Conservation (phyloP, 2,329 filamentous ascomycete genomes). For the Claviceps monticola region DNA sequence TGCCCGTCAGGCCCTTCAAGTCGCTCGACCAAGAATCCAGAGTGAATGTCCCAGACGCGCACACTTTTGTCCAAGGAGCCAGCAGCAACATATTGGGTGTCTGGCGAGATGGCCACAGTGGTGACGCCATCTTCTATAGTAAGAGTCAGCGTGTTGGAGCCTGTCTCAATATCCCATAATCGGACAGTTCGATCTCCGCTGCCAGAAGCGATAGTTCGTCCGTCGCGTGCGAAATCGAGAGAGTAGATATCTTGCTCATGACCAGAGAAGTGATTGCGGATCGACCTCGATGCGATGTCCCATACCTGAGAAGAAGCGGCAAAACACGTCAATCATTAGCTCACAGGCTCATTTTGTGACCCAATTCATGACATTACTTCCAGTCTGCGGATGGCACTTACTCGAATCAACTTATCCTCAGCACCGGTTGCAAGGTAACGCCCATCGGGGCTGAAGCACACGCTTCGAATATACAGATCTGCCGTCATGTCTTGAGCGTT, state of each 20-base stretch:
- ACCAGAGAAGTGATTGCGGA: constrained; percentile 86
- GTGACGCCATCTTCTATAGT: constrained; percentile 95
- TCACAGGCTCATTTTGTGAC: not conserved
- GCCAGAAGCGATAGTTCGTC: constrained; percentile 86
- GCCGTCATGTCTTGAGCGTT: constrained; percentile 66
- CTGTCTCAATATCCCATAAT: constrained; percentile 87
- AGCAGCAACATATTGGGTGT: constrained; percentile 85
- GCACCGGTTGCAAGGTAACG: constrained; percentile 89
- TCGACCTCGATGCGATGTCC: constrained; percentile 75
- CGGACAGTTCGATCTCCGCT: constrained; percentile 90
- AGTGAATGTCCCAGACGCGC: constrained; percentile 85
- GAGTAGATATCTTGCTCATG: constrained; percentile 99
- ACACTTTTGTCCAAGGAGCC: constrained; percentile 97
- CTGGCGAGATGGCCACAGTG: constrained; percentile 91
- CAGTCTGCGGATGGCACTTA: constrained; percentile 31
- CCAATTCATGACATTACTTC: too few species aligned
- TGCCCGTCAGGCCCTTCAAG: constrained; percentile 88
- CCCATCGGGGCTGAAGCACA: constrained; percentile 96
- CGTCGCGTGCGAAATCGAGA: constrained; percentile 86
- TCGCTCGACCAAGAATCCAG: constrained; percentile 75
- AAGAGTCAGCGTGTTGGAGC: constrained; percentile 68
- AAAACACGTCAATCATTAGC: constrained; percentile 5
- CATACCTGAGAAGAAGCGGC: constrained; percentile 50
- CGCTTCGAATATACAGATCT: constrained; percentile 92
- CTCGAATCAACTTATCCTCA: constrained; percentile 92